phyloP scores from a whole-genome alignment of 805 yeast species.

The Kazachstania taianensis region DNA sequence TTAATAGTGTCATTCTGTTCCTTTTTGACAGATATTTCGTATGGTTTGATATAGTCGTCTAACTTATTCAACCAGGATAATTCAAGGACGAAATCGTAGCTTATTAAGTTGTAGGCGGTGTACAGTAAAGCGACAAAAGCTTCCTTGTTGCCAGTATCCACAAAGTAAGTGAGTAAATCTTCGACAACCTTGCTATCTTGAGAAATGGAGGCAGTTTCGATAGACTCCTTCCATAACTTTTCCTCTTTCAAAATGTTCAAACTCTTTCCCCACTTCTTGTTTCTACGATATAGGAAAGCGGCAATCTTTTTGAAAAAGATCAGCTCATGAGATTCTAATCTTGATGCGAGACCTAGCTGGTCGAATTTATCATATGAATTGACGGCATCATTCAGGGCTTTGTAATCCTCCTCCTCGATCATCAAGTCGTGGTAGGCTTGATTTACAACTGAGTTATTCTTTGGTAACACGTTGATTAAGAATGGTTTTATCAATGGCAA shows the following conservation, averaged over 20 bases:
- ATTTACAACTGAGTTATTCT: conserved; percentile 85
- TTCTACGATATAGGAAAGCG: conserved; percentile 85
- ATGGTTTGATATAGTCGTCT: conserved; percentile 82
- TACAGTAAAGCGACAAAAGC: conserved; percentile 85
- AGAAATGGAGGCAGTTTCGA: conserved; percentile 82
- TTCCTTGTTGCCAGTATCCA: conserved; percentile 93
- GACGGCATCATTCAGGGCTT: conserved; percentile 75
- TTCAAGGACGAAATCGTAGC: conserved; percentile 78
- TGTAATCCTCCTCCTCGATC: conserved; percentile 94
- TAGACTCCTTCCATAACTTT: conserved; percentile 89
- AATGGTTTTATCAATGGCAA: conserved; percentile 94
- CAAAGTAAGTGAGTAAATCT: conserved; percentile 82
- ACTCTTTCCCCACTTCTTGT: conserved; percentile 87
- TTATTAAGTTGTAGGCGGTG: conserved; percentile 70
- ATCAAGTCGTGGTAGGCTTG: conserved; percentile 90
- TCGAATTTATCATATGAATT: conserved; percentile 89
- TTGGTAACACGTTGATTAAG: conserved; percentile 79
- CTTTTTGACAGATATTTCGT: conserved; percentile 70
- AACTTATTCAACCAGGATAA: conserved; percentile 83
- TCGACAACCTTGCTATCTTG: conserved; percentile 72
- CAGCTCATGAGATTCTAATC: conserved; percentile 84
- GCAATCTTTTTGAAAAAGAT: conserved; percentile 95
- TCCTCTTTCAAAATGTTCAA: conserved; percentile 82
- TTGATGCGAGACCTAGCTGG: conserved; percentile 80
- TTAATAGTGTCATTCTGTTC: conserved; percentile 64